Conservation (phyloP, 2,329 filamentous ascomycete genomes). For the Chaetomiaceae sp. region DNA sequence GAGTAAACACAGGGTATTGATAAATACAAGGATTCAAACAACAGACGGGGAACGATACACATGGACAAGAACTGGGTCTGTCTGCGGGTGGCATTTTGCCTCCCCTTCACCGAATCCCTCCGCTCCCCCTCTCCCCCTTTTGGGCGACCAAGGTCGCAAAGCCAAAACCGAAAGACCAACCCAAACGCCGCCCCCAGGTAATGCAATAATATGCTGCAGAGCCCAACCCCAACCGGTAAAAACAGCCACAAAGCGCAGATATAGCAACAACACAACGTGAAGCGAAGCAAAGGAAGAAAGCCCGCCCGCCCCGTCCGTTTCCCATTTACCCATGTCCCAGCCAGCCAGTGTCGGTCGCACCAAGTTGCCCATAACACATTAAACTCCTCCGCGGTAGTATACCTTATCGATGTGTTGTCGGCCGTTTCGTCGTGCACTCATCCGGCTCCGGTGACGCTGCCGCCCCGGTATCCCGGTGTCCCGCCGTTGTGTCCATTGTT, state of each 20-base stretch:
- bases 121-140: neutral
- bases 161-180: neutral
- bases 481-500: neutral
- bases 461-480: neutral
- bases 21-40: constrained; percentile 5
- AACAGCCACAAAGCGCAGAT: neutral
- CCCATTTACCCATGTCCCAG: neutral
- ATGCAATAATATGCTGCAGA: constrained; percentile 8
- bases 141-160: neutral
- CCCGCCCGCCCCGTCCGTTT: neutral
- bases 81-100: neutral
- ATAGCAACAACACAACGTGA: constrained; percentile 1
- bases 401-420: neutral
- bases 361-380: neutral
- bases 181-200: constrained; percentile 5
- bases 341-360: too few relatives aligned
- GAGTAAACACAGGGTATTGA: neutral
- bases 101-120: too few relatives aligned
- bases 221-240: neutral
- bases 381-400: neutral
- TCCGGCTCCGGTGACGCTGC: neutral
- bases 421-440: neutral
- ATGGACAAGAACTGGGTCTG: neutral
- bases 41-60: neutral
- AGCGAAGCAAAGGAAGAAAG: neutral